A percentile compares a stretch with the other conserved stretches of the same genome.
phyloP scores from a whole-genome alignment of 345 rosid genomes.

The Aethionema arabicum region DNA sequence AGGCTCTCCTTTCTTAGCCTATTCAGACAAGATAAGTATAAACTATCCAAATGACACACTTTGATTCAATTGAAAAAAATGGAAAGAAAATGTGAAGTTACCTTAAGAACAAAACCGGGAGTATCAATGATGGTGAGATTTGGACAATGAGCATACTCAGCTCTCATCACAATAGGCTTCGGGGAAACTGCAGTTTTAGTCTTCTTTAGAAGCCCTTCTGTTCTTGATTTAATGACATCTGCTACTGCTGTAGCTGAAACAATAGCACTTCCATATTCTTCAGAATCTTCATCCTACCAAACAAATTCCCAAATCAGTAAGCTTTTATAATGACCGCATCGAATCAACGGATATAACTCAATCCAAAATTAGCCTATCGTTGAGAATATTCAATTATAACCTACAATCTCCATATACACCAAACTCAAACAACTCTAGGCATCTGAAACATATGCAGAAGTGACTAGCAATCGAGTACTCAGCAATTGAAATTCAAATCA shows the following conservation, averaged over 20 bases:
- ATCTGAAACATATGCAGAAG: background rate
- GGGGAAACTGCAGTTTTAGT: constrained; percentile 85
- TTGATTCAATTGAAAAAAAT: background rate
- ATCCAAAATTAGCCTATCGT: background rate
- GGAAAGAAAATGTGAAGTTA: constrained; percentile 10
- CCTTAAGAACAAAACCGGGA: constrained; percentile 98
- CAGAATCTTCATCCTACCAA: constrained; percentile 83
- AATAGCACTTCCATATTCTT: constrained; percentile 80
- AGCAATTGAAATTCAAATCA: background rate
- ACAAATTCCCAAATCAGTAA: constrained; percentile 11
- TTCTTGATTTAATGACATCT: constrained; percentile 76
- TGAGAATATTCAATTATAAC: background rate
- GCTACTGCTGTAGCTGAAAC: constrained; percentile 70
- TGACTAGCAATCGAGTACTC: background rate
- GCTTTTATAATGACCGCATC: background rate
- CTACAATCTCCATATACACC: background rate
- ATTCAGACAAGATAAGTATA: constrained; percentile 14
- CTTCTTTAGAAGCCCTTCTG: constrained; percentile 66
- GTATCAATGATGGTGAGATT: constrained; percentile 94
- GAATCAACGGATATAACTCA: background rate
- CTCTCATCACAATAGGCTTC: constrained; percentile 94
- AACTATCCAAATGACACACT: background rate
- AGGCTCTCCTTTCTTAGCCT: constrained; percentile 99
- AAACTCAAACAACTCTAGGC: constrained; percentile 2
- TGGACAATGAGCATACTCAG: constrained; percentile 96